Evolutionary conservation across 805 yeast species (phyloP), one percentile per base, ranked within the genome.

Genomic region (Clavispora carvajalis): DNA sequence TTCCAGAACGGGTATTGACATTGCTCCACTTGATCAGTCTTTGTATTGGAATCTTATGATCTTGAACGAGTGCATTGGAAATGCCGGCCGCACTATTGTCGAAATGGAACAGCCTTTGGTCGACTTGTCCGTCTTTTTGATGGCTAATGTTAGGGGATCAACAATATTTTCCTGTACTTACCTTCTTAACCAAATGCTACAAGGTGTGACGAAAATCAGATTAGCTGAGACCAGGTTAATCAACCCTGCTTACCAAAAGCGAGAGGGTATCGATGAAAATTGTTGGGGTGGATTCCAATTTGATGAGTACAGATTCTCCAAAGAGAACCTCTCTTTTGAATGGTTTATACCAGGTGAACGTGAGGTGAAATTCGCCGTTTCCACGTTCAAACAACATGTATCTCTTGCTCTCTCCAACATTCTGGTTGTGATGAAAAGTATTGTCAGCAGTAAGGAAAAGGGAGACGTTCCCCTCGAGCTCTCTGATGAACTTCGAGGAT

Each of bases 221-320:
- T 55, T 84, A 3, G 57, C 62, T 15, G 89, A 84, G 48, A 68
- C 70, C 41, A 66, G 81, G 34, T 62, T 79, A 39, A 72, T 76
- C 41, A 69, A 77, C 36, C 75, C 79, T 29, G 69, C 54, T 8
- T 72, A 73, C 48, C 45, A 59, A 3, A 43, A 48, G 3, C 55
- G 60, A 12, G 49, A 65, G 48, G 73, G 68, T 1, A 60, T 73
- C 9, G 62, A 61, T 30, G 79, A 72, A 37, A 69, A 69, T 17
- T 73, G 81, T 43, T 85, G 95, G 95, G 95, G 95, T 34, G 88
- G 79, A 0, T 72, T 76, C 43, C 88, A 82, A 49, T 77, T 80
- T 49, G 76, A 74, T 45, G 60, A 68, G 0, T 52, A 59, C 15
- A 67, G 86, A 46, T 78, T 81, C 39, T 55, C 68, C 1, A 41